These are phyloP conservation scores for Apiospora hydei DNA, from an alignment of 2,329 filamentous ascomycete genomes.

Conservation along the genomic window DNA sequence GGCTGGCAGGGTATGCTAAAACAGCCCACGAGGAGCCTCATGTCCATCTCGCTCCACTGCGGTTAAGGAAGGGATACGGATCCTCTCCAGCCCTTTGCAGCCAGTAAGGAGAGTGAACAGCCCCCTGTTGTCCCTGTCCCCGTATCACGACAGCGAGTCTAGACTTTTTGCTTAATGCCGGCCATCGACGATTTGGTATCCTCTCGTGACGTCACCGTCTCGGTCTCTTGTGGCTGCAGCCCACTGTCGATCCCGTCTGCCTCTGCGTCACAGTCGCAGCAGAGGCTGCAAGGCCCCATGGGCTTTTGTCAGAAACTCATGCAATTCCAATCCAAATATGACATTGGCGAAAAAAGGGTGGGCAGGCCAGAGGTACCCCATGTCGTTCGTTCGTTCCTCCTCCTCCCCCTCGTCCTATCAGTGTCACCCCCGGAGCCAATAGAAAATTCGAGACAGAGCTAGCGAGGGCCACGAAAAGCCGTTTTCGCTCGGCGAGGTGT, in stretches of 20 bases:
- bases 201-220: constrained; percentile 7
- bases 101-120: not conserved
- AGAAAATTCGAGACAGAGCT: constrained; percentile 7
- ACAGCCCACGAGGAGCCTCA: constrained; percentile 15
- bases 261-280: constrained; percentile 5
- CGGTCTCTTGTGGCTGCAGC: constrained; percentile 12
- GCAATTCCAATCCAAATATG: constrained; percentile 10
- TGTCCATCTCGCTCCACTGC: not conserved
- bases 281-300: not conserved
- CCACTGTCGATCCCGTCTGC: constrained; percentile 13
- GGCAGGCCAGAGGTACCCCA: not conserved
- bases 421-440: not conserved
- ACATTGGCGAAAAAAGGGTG: not conserved
- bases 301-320: not conserved
- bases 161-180: not conserved
- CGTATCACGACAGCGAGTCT: not conserved
- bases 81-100: not conserved
- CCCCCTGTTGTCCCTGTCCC: not conserved
- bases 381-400: not conserved
- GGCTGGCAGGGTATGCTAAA: constrained; percentile 4
- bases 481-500: not conserved
- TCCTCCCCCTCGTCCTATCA: not conserved
- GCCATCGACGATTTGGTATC: constrained; percentile 8
- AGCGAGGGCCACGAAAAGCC: constrained; percentile 7
- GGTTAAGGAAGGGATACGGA: not conserved